Percentiles rank a stretch among this genome's conserved stretches.
phyloP scores from a whole-genome alignment of 495 filamentous ascomycete species.

The Aspergillus cristatus region DNA sequence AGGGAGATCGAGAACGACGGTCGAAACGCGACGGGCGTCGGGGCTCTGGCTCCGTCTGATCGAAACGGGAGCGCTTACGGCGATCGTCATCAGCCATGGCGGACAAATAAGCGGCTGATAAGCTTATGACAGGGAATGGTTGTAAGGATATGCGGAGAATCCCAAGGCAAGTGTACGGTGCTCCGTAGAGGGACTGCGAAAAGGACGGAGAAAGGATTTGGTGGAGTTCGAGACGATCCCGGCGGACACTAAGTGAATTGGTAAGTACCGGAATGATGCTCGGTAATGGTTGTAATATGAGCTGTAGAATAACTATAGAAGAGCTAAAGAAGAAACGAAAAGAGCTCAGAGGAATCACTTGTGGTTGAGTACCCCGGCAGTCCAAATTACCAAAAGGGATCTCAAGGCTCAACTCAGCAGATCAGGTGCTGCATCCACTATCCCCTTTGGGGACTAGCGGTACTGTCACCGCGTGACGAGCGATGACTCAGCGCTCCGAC shows the following conservation, averaged over 20 bases:
- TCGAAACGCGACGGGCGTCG: constrained; percentile 69
- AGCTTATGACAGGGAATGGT: constrained; percentile 1
- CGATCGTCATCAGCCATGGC: constrained; percentile 73
- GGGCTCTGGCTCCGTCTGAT: constrained; percentile 73
- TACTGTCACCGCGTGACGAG: constrained; percentile 1
- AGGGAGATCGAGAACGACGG: constrained; percentile 76
- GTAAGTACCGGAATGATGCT: no score
- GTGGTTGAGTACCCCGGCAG: background rate
- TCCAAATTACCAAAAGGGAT: no score
- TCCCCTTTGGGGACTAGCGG: constrained; percentile 5
- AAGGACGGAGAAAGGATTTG: background rate
- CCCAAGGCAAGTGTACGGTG: no score
- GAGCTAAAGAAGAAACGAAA: background rate
- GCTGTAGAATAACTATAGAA: background rate
- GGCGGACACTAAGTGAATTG: background rate
- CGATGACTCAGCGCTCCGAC: constrained; percentile 28
- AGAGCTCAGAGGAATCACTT: background rate
- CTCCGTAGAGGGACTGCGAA: no score
- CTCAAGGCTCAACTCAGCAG: background rate
- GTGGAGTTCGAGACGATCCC: background rate
- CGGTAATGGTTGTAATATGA: no score
- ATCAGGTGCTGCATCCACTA: constrained; percentile 6
- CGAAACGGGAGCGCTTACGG: constrained; percentile 86
- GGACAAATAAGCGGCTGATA: constrained; percentile 4
- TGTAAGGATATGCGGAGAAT: background rate